phyloP scores from a whole-genome alignment of 2,329 filamentous ascomycete species.

The Rhynchosporium secalis region DNA sequence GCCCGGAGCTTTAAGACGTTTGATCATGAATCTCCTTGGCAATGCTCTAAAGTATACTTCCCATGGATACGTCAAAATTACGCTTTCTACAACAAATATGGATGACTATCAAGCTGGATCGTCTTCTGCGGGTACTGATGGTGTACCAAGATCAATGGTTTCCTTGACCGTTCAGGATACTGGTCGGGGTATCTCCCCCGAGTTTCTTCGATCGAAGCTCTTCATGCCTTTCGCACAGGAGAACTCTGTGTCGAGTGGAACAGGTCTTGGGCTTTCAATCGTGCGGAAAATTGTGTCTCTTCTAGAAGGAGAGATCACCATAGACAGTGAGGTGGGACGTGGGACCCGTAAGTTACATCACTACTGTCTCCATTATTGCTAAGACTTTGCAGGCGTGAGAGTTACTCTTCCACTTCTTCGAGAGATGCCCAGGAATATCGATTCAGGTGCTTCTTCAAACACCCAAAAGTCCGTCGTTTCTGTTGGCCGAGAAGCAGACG shows the following conservation, averaged over 20 bases:
- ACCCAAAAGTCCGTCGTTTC: constrained; percentile 30
- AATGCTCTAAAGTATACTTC: constrained; percentile 65
- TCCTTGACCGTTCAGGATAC: constrained; percentile 75
- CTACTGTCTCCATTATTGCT: constrained; percentile 10
- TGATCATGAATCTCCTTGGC: constrained; percentile 64
- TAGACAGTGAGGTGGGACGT: constrained; percentile 54
- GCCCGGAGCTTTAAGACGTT: constrained; percentile 50
- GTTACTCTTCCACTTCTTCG: constrained; percentile 38
- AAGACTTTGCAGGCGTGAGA: constrained; percentile 34
- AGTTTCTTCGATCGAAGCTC: constrained; percentile 61
- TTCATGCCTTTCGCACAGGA: constrained; percentile 67
- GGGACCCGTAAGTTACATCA: constrained; percentile 51
- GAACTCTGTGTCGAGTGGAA: constrained; percentile 60
- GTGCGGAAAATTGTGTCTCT: constrained; percentile 61
- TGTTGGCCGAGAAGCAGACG: constrained; percentile 30
- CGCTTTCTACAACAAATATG: constrained; percentile 32
- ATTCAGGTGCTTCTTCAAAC: constrained; percentile 21
- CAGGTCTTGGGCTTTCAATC: constrained; percentile 65
- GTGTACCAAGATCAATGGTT: constrained; percentile 39
- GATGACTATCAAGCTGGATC: constrained; percentile 29
- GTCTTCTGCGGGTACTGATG: constrained; percentile 19
- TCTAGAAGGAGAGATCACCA: constrained; percentile 59
- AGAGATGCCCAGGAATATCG: constrained; percentile 32
- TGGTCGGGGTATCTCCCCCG: constrained; percentile 63
- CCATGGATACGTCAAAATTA: constrained; percentile 51